Evolutionary conservation across 2,329 filamentous ascomycete genomes (phyloP).

Genomic region (Didymella arachidicola): DNA sequence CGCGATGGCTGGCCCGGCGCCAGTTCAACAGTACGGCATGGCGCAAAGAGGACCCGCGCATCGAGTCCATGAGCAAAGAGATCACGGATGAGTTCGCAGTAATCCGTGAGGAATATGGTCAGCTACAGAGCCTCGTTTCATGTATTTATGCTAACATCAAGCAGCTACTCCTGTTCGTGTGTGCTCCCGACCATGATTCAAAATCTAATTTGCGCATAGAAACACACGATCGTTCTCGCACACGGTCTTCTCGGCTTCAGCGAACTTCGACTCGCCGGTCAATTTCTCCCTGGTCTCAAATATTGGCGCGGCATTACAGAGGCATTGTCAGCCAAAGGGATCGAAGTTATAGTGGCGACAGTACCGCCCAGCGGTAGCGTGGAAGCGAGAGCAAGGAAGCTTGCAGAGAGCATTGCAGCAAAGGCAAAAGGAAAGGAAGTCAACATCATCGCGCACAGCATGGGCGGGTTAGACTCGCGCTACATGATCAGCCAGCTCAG

Average conservation of each 20-base stretch:
- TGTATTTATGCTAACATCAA: constrained; percentile 23
- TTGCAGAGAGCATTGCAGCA: constrained; percentile 61
- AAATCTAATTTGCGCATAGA: constrained; percentile 37
- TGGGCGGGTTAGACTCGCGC: constrained; percentile 68
- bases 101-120: constrained; percentile 66
- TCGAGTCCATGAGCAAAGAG: constrained; percentile 59
- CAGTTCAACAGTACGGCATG: constrained; percentile 35
- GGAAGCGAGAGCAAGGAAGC: constrained; percentile 62
- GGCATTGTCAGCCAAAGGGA: constrained; percentile 62
- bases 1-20: constrained; percentile 18
- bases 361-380: constrained; percentile 68
- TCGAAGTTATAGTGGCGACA: constrained; percentile 67
- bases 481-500: constrained; percentile 69
- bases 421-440: constrained; percentile 65
- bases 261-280: constrained; percentile 64
- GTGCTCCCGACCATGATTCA: constrained; percentile 24
- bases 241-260: constrained; percentile 73
- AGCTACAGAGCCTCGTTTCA: background rate
- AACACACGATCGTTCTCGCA: constrained; percentile 68
- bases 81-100: constrained; percentile 69
- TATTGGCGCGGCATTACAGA: constrained; percentile 72
- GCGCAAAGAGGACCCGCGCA: constrained; percentile 56
- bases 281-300: constrained; percentile 63
- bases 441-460: constrained; percentile 72
- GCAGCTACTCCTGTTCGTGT: constrained; percentile 46